Base-by-base conservation (phyloP, 371 early-diverging fungal genomes). In the Rhizomucor pusillus region DNA sequence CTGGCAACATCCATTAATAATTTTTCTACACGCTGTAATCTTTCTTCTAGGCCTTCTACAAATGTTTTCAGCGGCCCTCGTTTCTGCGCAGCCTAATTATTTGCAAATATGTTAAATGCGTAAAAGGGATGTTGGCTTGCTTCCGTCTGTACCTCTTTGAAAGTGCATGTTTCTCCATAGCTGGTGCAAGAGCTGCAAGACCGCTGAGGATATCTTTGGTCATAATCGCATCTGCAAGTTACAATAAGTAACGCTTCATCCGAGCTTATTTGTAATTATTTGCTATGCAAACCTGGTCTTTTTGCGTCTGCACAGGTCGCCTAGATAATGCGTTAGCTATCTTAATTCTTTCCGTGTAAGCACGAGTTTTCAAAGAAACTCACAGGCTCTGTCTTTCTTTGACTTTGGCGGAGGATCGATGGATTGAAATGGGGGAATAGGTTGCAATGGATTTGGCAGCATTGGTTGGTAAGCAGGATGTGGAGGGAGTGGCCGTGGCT, bases 1-100 rank as follows among this genome's bases (percentile, higher is more conserved):
- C 63, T 71, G 9, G 69, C 72, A 14, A 76, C 60, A 18, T 56
- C 52, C 41, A 50, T 24, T 9, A 62, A 43, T 24, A 62, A 13
- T 44, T 57, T 34, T 33, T 62, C 63, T 54, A 62, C 57, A 2
- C 58, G 53, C n/a, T 45, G 48, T 46, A 62, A 47, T 16, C 63
- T 52, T 20, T 47, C 49, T 33, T 62, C 63, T 7, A 62, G 34
- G 5, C 46, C 51, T 43, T 62, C 63, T 5, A 62, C 58, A 35
- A 57, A 62, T 5, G 57, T 77, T 50, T 80, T 80, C 3, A 79
- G 80, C 22, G 82, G 82, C 6, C 82, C 82, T 37, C 82, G 65
- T 50, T 78, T 75, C 43, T 49, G 47, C 9, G 60, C 60, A n/a
- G 54, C 48, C 59, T 59, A 5, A 45, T 24, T 13, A 36, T 22